phyloP scores from a whole-genome alignment of 768 basidiomycete genomes.

The Collybiopsis luxurians region DNA sequence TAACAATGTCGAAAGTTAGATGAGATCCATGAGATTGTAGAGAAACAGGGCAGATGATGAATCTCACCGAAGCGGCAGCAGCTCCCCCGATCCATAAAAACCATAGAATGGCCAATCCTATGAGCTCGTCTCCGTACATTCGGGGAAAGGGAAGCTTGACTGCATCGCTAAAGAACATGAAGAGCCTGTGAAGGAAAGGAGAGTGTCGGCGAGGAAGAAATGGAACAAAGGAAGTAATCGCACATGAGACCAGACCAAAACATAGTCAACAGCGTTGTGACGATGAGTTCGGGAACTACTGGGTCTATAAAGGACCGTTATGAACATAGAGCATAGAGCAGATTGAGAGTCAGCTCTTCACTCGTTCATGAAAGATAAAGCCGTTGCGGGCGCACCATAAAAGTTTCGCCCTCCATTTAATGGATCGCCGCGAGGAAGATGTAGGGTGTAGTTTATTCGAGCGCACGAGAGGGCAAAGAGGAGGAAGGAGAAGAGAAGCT shows the following conservation, averaged over 20 bases:
- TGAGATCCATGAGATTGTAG: neutral
- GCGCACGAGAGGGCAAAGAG: conserved; percentile 58
- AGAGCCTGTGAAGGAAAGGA: conserved; percentile 9
- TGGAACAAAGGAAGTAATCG: no score
- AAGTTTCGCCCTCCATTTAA: conserved; percentile 54
- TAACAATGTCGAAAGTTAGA: neutral
- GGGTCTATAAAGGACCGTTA: conserved; percentile 51
- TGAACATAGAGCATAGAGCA: no score
- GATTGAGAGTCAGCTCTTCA: no score
- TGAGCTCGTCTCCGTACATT: conserved; percentile 57
- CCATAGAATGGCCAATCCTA: conserved; percentile 64
- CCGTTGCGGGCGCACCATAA: conserved; percentile 62
- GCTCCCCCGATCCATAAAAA: conserved; percentile 73
- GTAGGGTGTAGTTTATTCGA: conserved; percentile 65
- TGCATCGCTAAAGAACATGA: conserved; percentile 55
- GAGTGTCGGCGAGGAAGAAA: neutral
- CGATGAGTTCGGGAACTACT: conserved; percentile 64
- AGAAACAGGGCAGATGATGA: neutral
- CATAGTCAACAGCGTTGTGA: conserved; percentile 59
- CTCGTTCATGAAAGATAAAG: no score
- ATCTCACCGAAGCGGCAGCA: conserved; percentile 61
- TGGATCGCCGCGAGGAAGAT: conserved; percentile 49
- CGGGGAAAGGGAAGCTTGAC: conserved; percentile 55
- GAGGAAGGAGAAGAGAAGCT: conserved; percentile 52
- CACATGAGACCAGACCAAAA: conserved; percentile 66